A percentile compares a stretch with the other conserved stretches of the same genome.
Evolutionary conservation across 257 asterid species (phyloP).

Genomic region (Galeopsis tetrahit): DNA sequence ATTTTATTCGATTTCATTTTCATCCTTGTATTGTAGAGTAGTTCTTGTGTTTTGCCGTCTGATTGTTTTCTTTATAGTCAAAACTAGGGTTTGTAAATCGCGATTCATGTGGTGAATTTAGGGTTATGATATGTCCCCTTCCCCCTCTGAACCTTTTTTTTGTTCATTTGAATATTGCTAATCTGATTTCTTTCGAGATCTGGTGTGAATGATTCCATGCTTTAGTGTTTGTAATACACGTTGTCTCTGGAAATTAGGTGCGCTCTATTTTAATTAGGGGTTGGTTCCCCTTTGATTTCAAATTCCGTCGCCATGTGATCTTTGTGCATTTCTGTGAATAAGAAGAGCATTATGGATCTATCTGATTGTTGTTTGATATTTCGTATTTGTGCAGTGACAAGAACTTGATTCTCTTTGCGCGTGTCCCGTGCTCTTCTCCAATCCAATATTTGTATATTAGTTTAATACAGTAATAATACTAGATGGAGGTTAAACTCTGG

Average conservation of each 20-base stretch:
- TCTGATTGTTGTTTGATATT: slow-evolving; percentile 26
- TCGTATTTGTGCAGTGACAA: slow-evolving; percentile 45
- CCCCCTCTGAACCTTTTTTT: not conserved
- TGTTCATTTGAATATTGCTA: not conserved
- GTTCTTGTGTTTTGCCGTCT: not conserved
- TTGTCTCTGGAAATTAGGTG: slow-evolving; percentile 13
- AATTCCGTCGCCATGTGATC: not conserved
- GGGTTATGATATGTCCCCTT: slow-evolving; percentile 8
- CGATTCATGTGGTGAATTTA: slow-evolving; percentile 21
- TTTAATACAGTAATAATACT: not conserved
- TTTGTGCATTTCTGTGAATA: not conserved
- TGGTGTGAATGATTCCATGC: slow-evolving; percentile 1
- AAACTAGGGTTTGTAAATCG: not conserved
- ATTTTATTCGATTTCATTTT: not conserved
- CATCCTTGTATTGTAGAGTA: not conserved
- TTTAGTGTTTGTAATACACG: not conserved
- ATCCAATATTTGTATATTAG: slow-evolving; percentile 22
- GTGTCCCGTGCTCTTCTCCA: slow-evolving; percentile 99
- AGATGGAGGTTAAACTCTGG: slow-evolving; percentile 98
- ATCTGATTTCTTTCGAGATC: not conserved
- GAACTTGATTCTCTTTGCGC: slow-evolving; percentile 68
- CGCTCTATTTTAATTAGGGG: not conserved
- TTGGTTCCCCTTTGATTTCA: not conserved
- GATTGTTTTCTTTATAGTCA: not conserved
- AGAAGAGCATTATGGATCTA: not conserved